Conservation (phyloP, 768 basidiomycete species). For the Phaffia tasmanica region DNA sequence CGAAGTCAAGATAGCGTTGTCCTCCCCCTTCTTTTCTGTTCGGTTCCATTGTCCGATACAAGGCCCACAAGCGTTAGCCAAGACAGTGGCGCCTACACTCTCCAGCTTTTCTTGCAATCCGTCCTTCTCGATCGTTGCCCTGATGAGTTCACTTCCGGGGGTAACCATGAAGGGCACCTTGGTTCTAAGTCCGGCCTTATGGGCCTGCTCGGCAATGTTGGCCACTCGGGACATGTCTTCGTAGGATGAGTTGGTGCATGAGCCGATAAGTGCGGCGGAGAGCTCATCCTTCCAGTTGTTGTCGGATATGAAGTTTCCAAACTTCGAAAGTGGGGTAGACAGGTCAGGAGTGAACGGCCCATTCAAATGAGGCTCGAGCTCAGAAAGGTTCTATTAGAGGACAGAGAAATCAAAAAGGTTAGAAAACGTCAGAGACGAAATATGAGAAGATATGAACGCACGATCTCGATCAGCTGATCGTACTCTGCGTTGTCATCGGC, state of each 20-base stretch:
- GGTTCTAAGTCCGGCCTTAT: slow-evolving; percentile 63
- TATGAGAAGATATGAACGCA: slow-evolving; percentile 40
- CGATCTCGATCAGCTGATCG: slow-evolving; percentile 87
- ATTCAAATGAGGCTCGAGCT: slow-evolving; percentile 83
- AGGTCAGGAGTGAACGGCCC: slow-evolving; percentile 97
- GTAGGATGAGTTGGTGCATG: slow-evolving; percentile 98
- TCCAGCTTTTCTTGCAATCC: slow-evolving; percentile 67
- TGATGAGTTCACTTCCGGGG: slow-evolving; percentile 64
- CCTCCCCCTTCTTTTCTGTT: slow-evolving; percentile 70
- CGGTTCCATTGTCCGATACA: slow-evolving; percentile 99
- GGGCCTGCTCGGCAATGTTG: slow-evolving; percentile 80
- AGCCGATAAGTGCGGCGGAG: slow-evolving; percentile 84
- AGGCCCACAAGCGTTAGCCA: slow-evolving; percentile 97
- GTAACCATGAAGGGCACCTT: slow-evolving; percentile 46
- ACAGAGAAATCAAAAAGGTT: neutral
- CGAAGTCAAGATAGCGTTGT: slow-evolving; percentile 92
- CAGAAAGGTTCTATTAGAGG: slow-evolving; percentile 59
- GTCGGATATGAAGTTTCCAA: slow-evolving; percentile 63
- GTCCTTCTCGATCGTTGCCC: slow-evolving; percentile 95
- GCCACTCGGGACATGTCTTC: slow-evolving; percentile 93
- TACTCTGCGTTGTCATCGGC: slow-evolving; percentile 85
- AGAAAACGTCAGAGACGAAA: neutral
- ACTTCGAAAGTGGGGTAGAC: slow-evolving; percentile 83
- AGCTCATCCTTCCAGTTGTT: slow-evolving; percentile 82
- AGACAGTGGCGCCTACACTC: slow-evolving; percentile 81